These are phyloP conservation scores for Coix lacrymajobi DNA, from an alignment of 176 grass and related monocot species.

Conservation along the genomic window DNA sequence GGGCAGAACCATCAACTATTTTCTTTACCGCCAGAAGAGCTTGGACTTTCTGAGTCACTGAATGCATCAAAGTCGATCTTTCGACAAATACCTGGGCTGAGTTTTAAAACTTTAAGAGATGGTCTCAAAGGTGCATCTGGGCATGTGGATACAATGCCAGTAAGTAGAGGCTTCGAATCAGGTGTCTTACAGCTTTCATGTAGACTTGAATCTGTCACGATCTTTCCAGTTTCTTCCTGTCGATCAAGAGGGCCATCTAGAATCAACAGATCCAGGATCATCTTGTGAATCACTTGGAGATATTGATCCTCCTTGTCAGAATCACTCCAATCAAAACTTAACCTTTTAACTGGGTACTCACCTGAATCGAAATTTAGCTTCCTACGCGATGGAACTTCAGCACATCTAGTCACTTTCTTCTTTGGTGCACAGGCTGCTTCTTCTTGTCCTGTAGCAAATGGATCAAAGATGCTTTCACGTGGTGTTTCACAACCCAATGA, in stretches of 20 bases:
- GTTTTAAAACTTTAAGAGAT: conserved; percentile 22
- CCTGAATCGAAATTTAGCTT: conserved; percentile 51
- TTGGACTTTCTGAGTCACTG: neutral
- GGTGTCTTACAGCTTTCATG: conserved; percentile 40
- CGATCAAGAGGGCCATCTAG: conserved; percentile 1
- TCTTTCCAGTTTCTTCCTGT: conserved; percentile 2
- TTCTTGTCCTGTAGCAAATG: conserved; percentile 58
- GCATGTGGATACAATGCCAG: conserved; percentile 52
- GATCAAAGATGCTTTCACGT: conserved; percentile 62
- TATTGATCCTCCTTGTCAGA: conserved; percentile 37
- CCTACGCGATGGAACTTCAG: conserved; percentile 23
- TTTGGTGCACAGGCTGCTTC: conserved; percentile 44
- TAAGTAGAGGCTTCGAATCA: conserved; percentile 32
- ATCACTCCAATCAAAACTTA: conserved; percentile 34
- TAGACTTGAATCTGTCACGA: conserved; percentile 5
- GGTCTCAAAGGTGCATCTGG: conserved; percentile 43
- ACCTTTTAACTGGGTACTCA: conserved; percentile 22
- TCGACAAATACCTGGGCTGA: conserved; percentile 42
- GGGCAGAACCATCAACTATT: neutral
- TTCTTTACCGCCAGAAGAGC: neutral
- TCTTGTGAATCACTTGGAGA: conserved; percentile 25
- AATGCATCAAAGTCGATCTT: conserved; percentile 56
- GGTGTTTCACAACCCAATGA: conserved; percentile 40
- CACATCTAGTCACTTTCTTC: conserved; percentile 41
- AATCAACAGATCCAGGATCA: conserved; percentile 51